These are phyloP conservation scores for Chalaropsis ovoidea DNA, from an alignment of 2,329 filamentous ascomycete species.

Conservation along the genomic window DNA sequence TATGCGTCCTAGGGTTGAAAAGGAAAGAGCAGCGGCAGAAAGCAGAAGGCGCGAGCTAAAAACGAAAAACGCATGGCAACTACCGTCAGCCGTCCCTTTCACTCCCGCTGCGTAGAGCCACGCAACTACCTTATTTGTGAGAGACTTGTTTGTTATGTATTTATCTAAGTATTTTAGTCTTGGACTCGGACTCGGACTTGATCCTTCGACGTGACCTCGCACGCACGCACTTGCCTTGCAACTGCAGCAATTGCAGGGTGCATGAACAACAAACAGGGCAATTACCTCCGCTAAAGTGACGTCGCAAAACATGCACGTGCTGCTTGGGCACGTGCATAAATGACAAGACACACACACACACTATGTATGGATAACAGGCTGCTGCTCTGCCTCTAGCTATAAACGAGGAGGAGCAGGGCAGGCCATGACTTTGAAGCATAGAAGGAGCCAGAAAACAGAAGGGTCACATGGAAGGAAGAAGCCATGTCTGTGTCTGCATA, in stretches of 20 bases:
- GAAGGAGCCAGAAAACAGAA: too few relatives aligned
- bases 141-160: not conserved
- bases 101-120: slow-evolving; percentile 1
- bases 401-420: too few relatives aligned
- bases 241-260: not conserved
- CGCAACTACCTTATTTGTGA: slow-evolving; percentile 2
- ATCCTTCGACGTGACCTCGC: not conserved
- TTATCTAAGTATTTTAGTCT: not conserved
- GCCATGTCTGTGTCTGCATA: too few relatives aligned
- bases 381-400: too few relatives aligned
- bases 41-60: not conserved
- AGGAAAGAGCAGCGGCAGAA: not conserved
- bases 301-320: not conserved
- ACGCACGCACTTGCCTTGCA: not conserved
- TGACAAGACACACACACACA: too few relatives aligned
- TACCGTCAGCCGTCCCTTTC: slow-evolving; percentile 1
- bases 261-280: not conserved
- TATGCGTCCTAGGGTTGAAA: not conserved
- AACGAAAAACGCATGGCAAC: not conserved
- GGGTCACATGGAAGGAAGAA: too few relatives aligned
- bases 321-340: not conserved
- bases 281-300: not conserved
- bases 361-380: too few relatives aligned
- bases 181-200: slow-evolving; percentile 1
- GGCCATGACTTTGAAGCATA: too few relatives aligned